Base-by-base conservation (phyloP, 257 asterid genomes). In the Eucommia ulmoides region DNA sequence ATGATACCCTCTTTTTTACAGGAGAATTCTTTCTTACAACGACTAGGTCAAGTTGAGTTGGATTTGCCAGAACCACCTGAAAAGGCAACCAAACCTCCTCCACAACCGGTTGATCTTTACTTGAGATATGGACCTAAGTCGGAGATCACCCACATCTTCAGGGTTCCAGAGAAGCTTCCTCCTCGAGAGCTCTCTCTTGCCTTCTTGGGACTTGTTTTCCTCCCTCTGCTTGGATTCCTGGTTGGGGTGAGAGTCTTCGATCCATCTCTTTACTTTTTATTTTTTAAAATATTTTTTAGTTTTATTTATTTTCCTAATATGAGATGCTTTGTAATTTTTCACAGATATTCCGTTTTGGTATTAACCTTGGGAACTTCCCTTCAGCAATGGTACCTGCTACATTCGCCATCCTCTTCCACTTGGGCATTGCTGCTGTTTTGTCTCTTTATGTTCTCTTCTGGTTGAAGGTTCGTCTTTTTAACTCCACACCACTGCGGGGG, bases 1-100 rank as follows among this genome's bases (percentile, higher is more conserved):
- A 29, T 29, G 12, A 6, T 29, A 29, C 15, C n/a, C 17, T 38
- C 3, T 15, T 52, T 24, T 47, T 51, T 73, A 48, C 88, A 91
- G 96, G 99, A 91, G 69, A 91, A 91, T 71, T 91, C 99, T 23
- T 83, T 86, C 84, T 67, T 72, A 71, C 86, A 72, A 74, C 66
- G 56, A 54, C 65, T 91, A 67, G 99, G 97, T 52, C 67, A 71
- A 56, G 59, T 86, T 51, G 85, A 81, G 23, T 66, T 91, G 56
- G 99, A 91, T 70, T 81, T 91, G 54, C 97, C 97, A 10, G 87
- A 75, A 20, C 75, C 94, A 54, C 95, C 95, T 54, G 97, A 91
- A 70, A 91, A 86, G 74, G 81, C 94, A 45, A 69, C 87, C 33
- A 88, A 81, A 12, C 97, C 97, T 54, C 99, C 99, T 58, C 80